Conservation (phyloP, 1,284 basidiomycete genomes). For the Pseudozyma tsukubaensis region DNA sequence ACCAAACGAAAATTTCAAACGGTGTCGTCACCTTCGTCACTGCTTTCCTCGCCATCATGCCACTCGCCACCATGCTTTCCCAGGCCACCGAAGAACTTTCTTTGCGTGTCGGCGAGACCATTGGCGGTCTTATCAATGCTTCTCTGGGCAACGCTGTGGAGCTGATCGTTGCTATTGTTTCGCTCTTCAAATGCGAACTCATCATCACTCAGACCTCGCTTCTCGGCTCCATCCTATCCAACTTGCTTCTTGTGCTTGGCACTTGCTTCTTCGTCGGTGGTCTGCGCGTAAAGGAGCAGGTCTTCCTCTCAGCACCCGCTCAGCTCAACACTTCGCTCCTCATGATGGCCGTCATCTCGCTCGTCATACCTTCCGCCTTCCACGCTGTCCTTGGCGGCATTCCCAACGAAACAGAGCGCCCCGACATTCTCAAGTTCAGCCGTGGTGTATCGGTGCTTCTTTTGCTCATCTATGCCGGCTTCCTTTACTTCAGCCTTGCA, state of each 20-base stretch:
- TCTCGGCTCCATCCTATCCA: slow-evolving; percentile 60
- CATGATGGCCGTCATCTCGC: slow-evolving; percentile 63
- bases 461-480: slow-evolving; percentile 60
- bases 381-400: slow-evolving; percentile 58
- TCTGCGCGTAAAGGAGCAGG: slow-evolving; percentile 56
- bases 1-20: slow-evolving; percentile 34
- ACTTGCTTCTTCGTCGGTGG: slow-evolving; percentile 64
- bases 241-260: slow-evolving; percentile 60
- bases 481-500: slow-evolving; percentile 53
- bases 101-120: slow-evolving; percentile 62
- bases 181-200: slow-evolving; percentile 62
- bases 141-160: slow-evolving; percentile 64
- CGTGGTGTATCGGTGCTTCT: slow-evolving; percentile 57
- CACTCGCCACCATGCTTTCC: slow-evolving; percentile 57
- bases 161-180: slow-evolving; percentile 63
- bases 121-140: slow-evolving; percentile 63
- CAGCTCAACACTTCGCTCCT: slow-evolving; percentile 57
- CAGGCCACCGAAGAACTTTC: slow-evolving; percentile 62
- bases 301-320: slow-evolving; percentile 48
- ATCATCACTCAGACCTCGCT: slow-evolving; percentile 61
- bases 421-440: slow-evolving; percentile 59
- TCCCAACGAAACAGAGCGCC: slow-evolving; percentile 45
- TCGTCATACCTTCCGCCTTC: slow-evolving; percentile 62
- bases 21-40: slow-evolving; percentile 56
- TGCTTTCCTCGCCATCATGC: slow-evolving; percentile 62